phyloP scores from a whole-genome alignment of 2,329 filamentous ascomycete species.

The Paecilomyces niveus region DNA sequence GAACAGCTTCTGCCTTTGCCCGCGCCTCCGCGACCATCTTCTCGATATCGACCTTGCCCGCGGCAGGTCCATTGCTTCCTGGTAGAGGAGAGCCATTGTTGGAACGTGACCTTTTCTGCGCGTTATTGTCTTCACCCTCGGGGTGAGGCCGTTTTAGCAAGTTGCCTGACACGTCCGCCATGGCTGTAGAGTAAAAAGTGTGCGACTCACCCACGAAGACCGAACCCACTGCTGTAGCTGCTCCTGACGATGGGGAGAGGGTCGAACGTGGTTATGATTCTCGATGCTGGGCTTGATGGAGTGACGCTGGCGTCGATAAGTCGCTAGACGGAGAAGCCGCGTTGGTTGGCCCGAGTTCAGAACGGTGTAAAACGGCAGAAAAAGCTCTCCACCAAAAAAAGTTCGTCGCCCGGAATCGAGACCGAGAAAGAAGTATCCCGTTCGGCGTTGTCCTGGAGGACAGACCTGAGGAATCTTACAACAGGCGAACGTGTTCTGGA shows the following conservation, averaged over 20 bases:
- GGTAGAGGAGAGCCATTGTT: slow-evolving; percentile 44
- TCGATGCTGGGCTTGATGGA: neutral
- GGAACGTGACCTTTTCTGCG: slow-evolving; percentile 43
- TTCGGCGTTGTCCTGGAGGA: slow-evolving; percentile 18
- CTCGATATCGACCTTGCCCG: slow-evolving; percentile 37
- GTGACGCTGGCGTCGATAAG: neutral
- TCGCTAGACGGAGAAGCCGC: neutral
- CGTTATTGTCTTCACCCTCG: slow-evolving; percentile 37
- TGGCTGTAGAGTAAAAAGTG: slow-evolving; percentile 16
- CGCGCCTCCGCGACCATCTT: slow-evolving; percentile 42
- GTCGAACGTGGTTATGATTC: neutral
- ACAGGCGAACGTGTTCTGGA: slow-evolving; percentile 23
- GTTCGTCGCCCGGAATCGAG: slow-evolving; percentile 21
- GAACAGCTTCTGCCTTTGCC: slow-evolving; percentile 43
- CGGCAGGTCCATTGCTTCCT: slow-evolving; percentile 22
- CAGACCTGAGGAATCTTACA: slow-evolving; percentile 14
- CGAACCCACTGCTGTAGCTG: neutral
- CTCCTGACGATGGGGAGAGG: neutral
- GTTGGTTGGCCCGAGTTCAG: slow-evolving; percentile 12
- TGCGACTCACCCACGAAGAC: slow-evolving; percentile 14
- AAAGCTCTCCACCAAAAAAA: slow-evolving; percentile 28
- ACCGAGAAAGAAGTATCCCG: slow-evolving; percentile 10
- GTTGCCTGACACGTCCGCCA: slow-evolving; percentile 38
- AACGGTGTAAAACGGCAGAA: slow-evolving; percentile 32
- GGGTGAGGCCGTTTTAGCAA: slow-evolving; percentile 44